Base-by-base conservation (phyloP, 768 basidiomycete genomes). In the Lactifluus hygrophoroides region DNA sequence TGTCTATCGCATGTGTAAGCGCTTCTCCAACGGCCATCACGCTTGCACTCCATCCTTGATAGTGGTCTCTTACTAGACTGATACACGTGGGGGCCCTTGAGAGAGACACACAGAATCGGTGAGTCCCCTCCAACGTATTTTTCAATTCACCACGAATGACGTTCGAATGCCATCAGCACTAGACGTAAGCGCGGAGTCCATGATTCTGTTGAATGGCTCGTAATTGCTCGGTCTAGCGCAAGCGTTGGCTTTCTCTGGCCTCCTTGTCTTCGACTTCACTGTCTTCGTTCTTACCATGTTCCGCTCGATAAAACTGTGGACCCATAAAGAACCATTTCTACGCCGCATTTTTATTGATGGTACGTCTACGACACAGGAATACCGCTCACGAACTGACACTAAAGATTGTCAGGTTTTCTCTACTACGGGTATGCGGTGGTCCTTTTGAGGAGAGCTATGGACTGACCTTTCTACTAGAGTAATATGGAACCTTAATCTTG, bases 251-350 rank as follows among this genome's bases (percentile, higher is more conserved):
- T 67, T 60, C 48, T 56, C 46, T 8, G 42, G 45, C n/a, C 38
- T 66, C 23, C 44, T 67, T 9, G 54, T 62, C 21, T 58, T 66
- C 25, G 66, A 67, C 44, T 35, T 53, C 23, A 57, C 60, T 3
- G 58, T 67, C 23, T 66, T 66, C 50, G 30, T 42, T n/a, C 63
- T 67, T 3, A 64, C 63, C 5, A 23, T 64, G 23, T 51, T 21
- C 10, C 57, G 61, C 16, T 56, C 60, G 14, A 42, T 66, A 37
- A 47, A 14, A 13, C n/a, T 60, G 5, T 49, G 65, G 45, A 50
- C 37, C 6, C 58, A 30, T 2, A 46, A 27, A 45, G 54, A 61
- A 32, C 58, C 61, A 30, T 54, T 62, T 35, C 9, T 62, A 13
- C 30, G 52, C 3, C 47, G 48, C 13, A 1, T 63, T 3, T 48